Percentiles rank a stretch among this genome's conserved stretches.
These are phyloP conservation scores for Dactylellina cionopaga DNA, from an alignment of 2,329 filamentous ascomycete species.

Conservation along the genomic window DNA sequence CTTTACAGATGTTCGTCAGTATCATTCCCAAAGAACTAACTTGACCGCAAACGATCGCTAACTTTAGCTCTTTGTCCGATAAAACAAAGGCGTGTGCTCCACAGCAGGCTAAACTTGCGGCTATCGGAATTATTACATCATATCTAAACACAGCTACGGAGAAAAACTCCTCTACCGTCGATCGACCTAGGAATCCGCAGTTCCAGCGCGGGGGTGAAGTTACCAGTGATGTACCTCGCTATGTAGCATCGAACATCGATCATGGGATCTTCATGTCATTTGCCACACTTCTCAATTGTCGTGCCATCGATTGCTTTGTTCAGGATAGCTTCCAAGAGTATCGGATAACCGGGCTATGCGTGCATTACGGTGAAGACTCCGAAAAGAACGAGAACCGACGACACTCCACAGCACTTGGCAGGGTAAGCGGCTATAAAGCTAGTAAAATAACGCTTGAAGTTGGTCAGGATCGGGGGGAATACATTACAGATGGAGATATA, in stretches of 20 bases:
- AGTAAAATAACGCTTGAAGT: slow-evolving; percentile 11
- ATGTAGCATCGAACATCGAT: neutral
- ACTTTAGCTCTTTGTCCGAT: too few relatives aligned
- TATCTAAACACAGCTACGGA: neutral
- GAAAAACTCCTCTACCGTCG: neutral
- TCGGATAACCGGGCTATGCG: slow-evolving; percentile 15
- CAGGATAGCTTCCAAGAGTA: slow-evolving; percentile 7
- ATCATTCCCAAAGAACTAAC: too few relatives aligned
- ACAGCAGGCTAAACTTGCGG: neutral
- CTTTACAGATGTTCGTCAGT: slow-evolving; percentile 5
- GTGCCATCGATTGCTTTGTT: slow-evolving; percentile 13
- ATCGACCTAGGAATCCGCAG: slow-evolving; percentile 5
- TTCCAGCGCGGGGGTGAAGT: neutral
- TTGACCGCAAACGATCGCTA: too few relatives aligned
- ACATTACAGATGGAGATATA: slow-evolving; percentile 10
- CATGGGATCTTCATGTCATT: neutral
- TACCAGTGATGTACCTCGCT: neutral
- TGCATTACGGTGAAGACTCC: slow-evolving; percentile 20
- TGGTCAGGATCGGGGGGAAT: slow-evolving; percentile 9
- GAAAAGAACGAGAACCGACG: neutral
- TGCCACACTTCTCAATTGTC: neutral
- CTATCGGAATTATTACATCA: slow-evolving; percentile 9
- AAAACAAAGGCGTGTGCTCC: neutral
- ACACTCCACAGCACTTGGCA: neutral
- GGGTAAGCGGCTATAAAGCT: neutral